Evolutionary conservation across 2,329 filamentous ascomycete genomes (phyloP).

Genomic region (Ceratocystis lukuohia): DNA sequence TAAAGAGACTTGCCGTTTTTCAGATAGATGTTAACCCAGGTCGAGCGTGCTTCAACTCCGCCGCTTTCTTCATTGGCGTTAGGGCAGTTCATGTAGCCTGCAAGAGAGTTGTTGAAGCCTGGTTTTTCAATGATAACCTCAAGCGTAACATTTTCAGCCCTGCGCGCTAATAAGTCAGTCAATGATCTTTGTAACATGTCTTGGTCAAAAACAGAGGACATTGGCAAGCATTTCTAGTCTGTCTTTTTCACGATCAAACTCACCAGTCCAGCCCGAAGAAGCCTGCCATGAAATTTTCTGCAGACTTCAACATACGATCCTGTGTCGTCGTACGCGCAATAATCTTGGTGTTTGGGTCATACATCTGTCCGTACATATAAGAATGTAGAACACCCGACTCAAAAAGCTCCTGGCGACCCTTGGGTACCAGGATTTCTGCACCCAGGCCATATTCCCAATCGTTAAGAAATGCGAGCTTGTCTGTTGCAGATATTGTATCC

Average conservation of each 20-base stretch:
- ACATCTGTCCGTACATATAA: slow-evolving; percentile 58
- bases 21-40: slow-evolving; percentile 55
- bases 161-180: slow-evolving; percentile 21
- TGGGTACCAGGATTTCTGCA: slow-evolving; percentile 56
- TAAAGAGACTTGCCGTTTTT: slow-evolving; percentile 34
- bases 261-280: slow-evolving; percentile 64
- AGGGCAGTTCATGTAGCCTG: slow-evolving; percentile 52
- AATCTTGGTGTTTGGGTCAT: slow-evolving; percentile 59
- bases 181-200: neutral
- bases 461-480: slow-evolving; percentile 51
- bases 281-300: slow-evolving; percentile 65
- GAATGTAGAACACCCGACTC: slow-evolving; percentile 54
- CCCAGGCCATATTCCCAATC: slow-evolving; percentile 57
- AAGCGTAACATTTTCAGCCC: slow-evolving; percentile 57
- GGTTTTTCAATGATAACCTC: slow-evolving; percentile 54
- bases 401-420: slow-evolving; percentile 60
- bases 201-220: neutral
- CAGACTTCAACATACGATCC: slow-evolving; percentile 62
- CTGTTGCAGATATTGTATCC: slow-evolving; percentile 42
- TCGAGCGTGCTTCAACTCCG: slow-evolving; percentile 38
- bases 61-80: slow-evolving; percentile 41
- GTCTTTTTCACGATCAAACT: slow-evolving; percentile 9
- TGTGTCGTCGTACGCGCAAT: slow-evolving; percentile 64
- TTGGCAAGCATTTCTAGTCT: neutral
- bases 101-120: slow-evolving; percentile 57